A percentile compares a stretch with the other conserved stretches of the same genome.
Conservation (phyloP, 192 early-diverging fungal genomes). For the Coemansia sp. region DNA sequence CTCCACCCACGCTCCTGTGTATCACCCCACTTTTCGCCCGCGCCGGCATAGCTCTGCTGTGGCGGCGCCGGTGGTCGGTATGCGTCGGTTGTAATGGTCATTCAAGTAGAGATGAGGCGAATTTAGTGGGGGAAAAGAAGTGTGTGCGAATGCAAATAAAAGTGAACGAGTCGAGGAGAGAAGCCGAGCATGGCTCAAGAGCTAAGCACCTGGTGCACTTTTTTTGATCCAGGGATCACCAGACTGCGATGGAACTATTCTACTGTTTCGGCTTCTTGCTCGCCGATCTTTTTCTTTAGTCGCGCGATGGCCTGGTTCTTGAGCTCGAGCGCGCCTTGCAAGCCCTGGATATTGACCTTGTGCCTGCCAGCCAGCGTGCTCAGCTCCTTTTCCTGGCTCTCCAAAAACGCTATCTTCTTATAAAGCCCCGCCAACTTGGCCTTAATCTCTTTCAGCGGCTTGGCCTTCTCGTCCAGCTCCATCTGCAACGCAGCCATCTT, state of each 20-base stretch:
- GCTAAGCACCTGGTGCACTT: no score
- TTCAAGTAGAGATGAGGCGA: not conserved
- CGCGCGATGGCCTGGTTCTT: not conserved
- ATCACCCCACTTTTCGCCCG: not conserved
- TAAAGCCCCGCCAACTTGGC: not conserved
- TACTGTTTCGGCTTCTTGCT: not conserved
- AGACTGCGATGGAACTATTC: no score
- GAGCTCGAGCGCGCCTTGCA: not conserved
- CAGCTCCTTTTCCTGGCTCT: not conserved
- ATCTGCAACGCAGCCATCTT: not conserved
- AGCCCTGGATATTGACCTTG: not conserved
- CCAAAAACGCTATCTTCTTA: not conserved
- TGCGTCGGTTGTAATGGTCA: not conserved
- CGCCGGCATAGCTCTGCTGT: not conserved
- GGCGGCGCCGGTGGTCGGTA: conserved; percentile 13
- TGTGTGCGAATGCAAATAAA: not conserved
- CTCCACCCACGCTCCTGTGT: not conserved
- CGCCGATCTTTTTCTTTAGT: not conserved
- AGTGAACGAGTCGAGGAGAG: not conserved
- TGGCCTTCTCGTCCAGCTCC: not conserved
- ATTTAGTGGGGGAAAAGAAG: conserved; percentile 1
- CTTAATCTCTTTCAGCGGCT: not conserved
- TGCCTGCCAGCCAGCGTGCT: not conserved
- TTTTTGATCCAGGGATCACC: no score
- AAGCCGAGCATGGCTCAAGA: not conserved